Base-by-base conservation (phyloP, 495 filamentous ascomycete genomes). In the Penicillium silybi region DNA sequence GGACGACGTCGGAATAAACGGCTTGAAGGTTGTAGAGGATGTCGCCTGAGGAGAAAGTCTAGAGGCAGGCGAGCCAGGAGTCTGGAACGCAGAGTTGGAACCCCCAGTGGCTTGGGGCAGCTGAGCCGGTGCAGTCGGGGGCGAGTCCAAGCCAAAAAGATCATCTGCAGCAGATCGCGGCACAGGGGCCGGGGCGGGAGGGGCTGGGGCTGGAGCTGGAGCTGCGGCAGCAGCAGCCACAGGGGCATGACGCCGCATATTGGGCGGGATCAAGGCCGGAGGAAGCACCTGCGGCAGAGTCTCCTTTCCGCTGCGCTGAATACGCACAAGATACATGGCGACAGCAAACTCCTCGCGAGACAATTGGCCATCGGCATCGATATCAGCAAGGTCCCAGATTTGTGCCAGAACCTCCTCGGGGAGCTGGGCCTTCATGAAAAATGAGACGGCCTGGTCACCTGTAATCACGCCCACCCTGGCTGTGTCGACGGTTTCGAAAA, bases 361-460 rank as follows among this genome's bases (percentile, higher is more conserved):
- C 37, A 98, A 75, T 50, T 85, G 85, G 9, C 93, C 93, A 48
- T 92, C 88, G 15, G 89, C 92, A 56, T 87, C 87, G 64, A 97
- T 93, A 76, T 97, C 92, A 6, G 95, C 87, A 19, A 98, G 78
- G 65, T 98, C 95, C 93, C 93, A 98, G 53, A 98, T 95, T 57
- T 89, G 85, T n/a, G 95, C 93, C 16, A 98, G 79, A 7, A 83
- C 83, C 64, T 96, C 95, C 58, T 97, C 92, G 0, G 90, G 80
- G 8, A 98, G 77, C 48, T 87, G 86, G 1, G 92, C 95, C 64
- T 95, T 89, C 65, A 88, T 89, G 65, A 98, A 92, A 67, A 97
- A 98, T 2, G 79, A 75, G 6, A 97, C 93, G n/a, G 95, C 93
- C 67, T 97, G 91, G 50, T 97, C 93, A 61, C 86, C 93, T 45